These are phyloP conservation scores for Hypoxylon rickii DNA, from an alignment of 495 filamentous ascomycete species.

Conservation along the genomic window DNA sequence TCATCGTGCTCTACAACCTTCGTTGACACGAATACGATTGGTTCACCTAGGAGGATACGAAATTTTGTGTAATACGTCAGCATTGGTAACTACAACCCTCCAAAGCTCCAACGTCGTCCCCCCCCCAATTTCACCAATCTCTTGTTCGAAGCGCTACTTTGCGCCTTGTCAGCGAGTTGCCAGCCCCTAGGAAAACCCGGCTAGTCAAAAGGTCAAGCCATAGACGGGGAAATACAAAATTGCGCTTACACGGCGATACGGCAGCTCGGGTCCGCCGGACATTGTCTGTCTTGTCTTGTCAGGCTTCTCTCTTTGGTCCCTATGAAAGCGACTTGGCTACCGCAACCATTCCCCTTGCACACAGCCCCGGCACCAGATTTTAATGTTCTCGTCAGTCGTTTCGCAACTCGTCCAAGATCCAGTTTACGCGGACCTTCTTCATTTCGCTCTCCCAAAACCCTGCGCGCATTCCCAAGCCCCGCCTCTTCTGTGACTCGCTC, in stretches of 20 bases:
- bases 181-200: not conserved
- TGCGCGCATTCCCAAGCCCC: constrained; percentile 24
- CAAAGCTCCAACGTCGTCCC: constrained; percentile 2
- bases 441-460: constrained; percentile 1
- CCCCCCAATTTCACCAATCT: constrained; percentile 5
- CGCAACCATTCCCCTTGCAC: constrained; percentile 19
- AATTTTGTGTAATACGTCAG: constrained; percentile 14
- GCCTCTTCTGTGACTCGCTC: constrained; percentile 11
- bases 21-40: constrained; percentile 28
- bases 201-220: not conserved
- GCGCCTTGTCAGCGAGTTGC: constrained; percentile 8
- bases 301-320: constrained; percentile 20
- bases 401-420: constrained; percentile 5
- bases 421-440: constrained; percentile 4
- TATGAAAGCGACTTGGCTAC: constrained; percentile 20
- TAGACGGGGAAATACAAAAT: constrained; percentile 5
- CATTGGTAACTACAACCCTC: not conserved
- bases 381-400: constrained; percentile 3
- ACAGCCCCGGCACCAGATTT: constrained; percentile 17
- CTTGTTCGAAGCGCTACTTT: constrained; percentile 14
- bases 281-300: constrained; percentile 21
- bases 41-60: constrained; percentile 9
- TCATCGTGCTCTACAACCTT: not conserved
- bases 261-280: constrained; percentile 33
- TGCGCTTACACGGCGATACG: constrained; percentile 18